These are phyloP conservation scores for Calonectria pseudoturangicola DNA, from an alignment of 2,329 filamentous ascomycete genomes.

Conservation along the genomic window DNA sequence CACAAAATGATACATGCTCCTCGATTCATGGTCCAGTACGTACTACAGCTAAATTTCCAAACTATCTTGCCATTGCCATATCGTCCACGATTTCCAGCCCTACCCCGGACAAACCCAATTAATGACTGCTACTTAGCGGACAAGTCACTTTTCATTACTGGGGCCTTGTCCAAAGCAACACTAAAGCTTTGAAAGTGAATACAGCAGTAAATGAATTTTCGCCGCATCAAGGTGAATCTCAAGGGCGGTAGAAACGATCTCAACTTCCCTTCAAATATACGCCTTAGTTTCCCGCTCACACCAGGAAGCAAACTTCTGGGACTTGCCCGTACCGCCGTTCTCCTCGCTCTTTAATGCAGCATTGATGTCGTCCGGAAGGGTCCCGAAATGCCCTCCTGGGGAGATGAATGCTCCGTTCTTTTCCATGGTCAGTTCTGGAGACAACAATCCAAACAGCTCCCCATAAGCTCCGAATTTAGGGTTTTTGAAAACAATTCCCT, in stretches of 20 bases:
- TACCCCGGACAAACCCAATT: too few species aligned
- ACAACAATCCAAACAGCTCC: slow-evolving; percentile 48
- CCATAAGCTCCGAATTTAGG: slow-evolving; percentile 48
- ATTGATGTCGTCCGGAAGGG: slow-evolving; percentile 42
- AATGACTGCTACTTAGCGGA: too few species aligned
- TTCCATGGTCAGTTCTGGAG: slow-evolving; percentile 41
- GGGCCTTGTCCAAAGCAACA: too few species aligned
- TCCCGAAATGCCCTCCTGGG: slow-evolving; percentile 44
- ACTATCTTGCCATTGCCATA: too few species aligned
- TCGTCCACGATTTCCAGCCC: too few species aligned
- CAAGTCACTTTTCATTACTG: too few species aligned
- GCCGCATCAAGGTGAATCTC: slow-evolving; percentile 4
- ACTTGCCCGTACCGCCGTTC: slow-evolving; percentile 36
- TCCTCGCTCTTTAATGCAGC: slow-evolving; percentile 34
- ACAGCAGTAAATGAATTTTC: too few species aligned
- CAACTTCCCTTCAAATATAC: slow-evolving; percentile 17
- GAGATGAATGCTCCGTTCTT: slow-evolving; percentile 44
- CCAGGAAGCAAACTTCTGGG: slow-evolving; percentile 39
- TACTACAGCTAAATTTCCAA: not conserved
- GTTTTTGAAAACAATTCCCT: slow-evolving; percentile 46
- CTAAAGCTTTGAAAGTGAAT: too few species aligned
- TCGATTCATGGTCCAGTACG: too few species aligned
- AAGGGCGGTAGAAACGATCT: not conserved
- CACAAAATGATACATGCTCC: not conserved
- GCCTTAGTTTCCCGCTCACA: slow-evolving; percentile 41